Conservation (phyloP, 495 filamentous ascomycete genomes). For the Hypomontagnella submonticulosa region DNA sequence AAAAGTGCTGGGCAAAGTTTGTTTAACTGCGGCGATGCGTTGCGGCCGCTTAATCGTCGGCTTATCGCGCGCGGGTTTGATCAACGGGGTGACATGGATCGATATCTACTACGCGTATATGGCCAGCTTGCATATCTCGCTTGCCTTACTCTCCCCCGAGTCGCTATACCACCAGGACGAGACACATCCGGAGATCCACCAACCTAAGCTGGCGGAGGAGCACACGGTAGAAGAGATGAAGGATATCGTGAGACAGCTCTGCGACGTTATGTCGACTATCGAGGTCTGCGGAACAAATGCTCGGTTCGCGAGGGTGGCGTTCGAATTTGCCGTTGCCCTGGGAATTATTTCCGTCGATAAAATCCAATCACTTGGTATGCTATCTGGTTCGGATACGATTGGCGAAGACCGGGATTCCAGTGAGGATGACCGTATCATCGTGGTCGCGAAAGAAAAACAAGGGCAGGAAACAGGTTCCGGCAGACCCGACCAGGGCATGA, state of each 20-base stretch:
- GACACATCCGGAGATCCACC: conserved; percentile 22
- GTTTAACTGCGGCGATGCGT: conserved; percentile 39
- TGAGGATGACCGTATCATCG: background rate
- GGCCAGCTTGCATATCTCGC: conserved; percentile 33
- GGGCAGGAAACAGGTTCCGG: background rate
- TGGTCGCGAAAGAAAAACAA: background rate
- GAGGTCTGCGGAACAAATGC: conserved; percentile 41
- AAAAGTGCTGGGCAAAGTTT: conserved; percentile 29
- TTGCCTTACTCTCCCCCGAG: conserved; percentile 30
- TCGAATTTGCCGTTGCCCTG: conserved; percentile 35
- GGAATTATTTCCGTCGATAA: conserved; percentile 29
- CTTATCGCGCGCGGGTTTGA: conserved; percentile 28
- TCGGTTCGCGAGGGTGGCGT: conserved; percentile 37
- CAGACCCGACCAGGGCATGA: conserved; percentile 16
- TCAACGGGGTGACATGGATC: conserved; percentile 40
- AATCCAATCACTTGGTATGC: conserved; percentile 10
- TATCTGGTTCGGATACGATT: conserved; percentile 8
- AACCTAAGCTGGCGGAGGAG: conserved; percentile 13
- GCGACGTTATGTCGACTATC: conserved; percentile 37
- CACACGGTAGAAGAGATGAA: conserved; percentile 33
- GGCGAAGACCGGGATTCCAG: background rate
- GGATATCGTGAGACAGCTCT: conserved; percentile 22
- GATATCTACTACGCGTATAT: conserved; percentile 40
- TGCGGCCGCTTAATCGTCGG: conserved; percentile 19
- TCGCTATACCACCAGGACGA: conserved; percentile 22